phyloP scores from a whole-genome alignment of 495 filamentous ascomycete species.

The Lophium mytilinum region DNA sequence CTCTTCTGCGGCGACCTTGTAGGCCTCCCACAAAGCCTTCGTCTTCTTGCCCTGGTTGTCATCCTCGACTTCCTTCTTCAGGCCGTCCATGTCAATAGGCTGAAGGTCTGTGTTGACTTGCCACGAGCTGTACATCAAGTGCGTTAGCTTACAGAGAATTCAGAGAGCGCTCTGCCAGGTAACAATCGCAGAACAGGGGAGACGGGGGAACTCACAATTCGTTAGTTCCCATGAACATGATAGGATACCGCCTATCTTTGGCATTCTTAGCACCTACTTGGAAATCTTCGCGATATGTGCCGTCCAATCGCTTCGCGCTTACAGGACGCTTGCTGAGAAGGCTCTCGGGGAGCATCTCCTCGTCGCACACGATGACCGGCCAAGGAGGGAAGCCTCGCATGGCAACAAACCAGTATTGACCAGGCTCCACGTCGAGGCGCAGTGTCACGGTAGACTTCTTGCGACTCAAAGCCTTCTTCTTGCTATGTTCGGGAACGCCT shows the following conservation, averaged over 20 bases:
- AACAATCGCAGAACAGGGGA: background rate
- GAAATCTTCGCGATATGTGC: conserved; percentile 75
- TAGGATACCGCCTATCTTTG: conserved; percentile 74
- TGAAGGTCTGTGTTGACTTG: conserved; percentile 70
- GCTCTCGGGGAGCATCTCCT: conserved; percentile 74
- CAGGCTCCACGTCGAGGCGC: conserved; percentile 71
- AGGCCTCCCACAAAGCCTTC: conserved; percentile 65
- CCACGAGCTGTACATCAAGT: conserved; percentile 56
- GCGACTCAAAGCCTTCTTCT: conserved; percentile 70
- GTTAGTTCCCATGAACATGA: conserved; percentile 90
- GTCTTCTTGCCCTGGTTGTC: conserved; percentile 49
- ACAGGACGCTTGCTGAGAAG: conserved; percentile 69
- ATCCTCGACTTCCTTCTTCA: conserved; percentile 53
- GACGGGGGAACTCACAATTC: conserved; percentile 68
- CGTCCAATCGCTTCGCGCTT: conserved; percentile 68
- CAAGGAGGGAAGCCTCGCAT: conserved; percentile 86
- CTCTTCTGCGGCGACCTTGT: conserved; percentile 60
- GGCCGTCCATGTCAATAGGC: conserved; percentile 60
- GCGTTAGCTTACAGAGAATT: background rate
- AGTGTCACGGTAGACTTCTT: conserved; percentile 70
- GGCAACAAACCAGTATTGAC: conserved; percentile 76
- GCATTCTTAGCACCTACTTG: conserved; percentile 74
- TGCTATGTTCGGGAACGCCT: conserved; percentile 53
- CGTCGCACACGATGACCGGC: conserved; percentile 85
- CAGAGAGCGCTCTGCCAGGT: background rate